Base-by-base conservation (phyloP, 208 protist species). In the Crithidia brevicula region DNA sequence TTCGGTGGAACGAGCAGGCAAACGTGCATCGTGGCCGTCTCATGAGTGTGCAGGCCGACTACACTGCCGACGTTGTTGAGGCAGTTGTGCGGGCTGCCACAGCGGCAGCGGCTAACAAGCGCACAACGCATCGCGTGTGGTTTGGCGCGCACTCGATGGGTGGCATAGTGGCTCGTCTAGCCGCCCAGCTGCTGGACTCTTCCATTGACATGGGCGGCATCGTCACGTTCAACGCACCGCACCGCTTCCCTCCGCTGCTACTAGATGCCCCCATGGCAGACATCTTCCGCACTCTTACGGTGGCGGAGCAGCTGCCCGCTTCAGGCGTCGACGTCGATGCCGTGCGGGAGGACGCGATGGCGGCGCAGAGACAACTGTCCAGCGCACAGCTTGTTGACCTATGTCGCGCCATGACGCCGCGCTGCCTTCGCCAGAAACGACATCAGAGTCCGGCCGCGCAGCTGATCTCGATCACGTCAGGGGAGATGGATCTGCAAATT, bases 131-230 rank as follows among this genome's bases (percentile, higher is more conserved):
- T 22, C 56, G 11, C 13, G 67, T 83, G 11, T 87, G 81, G 82
- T 36, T 91, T 31, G 76, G 83, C 33, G 81, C 67, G 11, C 81
- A 91, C 45, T 91, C 74, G 13, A 91, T 91, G 85, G 81, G 81
- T 13, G 85, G 79, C 49, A 49, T 83, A 25, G 79, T 91, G 45
- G 81, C 79, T 6, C 70, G 64, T 1, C 33, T 87, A 25, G 78
- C 71, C 31, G 68, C 77, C 25, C 28, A 52, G 30, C 28, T 79
- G 50, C 42, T 81, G 25, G 25, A 63, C 25, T 4, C 30, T 4
- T 49, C 50, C 30, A 8, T 47, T 4, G 61, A 36, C 18, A 18
- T 90, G 15, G 56, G 69, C 27, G 72, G 78, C 20, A 57, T 91
- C 30, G 40, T 91, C 38, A 83, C 75, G 1, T 63, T 91, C 33